Conservation (phyloP, 2,329 filamentous ascomycete genomes). For the Fusarium sp. region DNA sequence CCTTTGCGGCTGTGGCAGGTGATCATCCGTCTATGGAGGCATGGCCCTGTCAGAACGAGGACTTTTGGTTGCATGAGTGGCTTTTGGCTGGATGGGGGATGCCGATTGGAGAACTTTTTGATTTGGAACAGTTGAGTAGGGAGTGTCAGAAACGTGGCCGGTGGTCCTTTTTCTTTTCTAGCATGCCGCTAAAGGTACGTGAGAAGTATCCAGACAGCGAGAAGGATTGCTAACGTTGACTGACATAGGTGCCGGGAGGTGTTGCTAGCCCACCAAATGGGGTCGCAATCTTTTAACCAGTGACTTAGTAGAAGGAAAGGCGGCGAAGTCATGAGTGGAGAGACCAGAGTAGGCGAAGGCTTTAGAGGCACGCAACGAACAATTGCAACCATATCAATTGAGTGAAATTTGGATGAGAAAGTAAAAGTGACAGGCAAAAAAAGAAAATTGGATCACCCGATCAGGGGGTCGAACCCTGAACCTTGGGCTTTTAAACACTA, state of each 20-base stretch:
- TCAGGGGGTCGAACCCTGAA: no score
- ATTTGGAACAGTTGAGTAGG: slow-evolving; percentile 54
- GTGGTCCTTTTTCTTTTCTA: slow-evolving; percentile 56
- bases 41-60: slow-evolving; percentile 53
- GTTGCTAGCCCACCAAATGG: slow-evolving; percentile 30
- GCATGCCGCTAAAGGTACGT: slow-evolving; percentile 31
- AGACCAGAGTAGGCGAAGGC: no score
- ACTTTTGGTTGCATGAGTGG: slow-evolving; percentile 57
- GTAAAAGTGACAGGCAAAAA: no score
- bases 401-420: no score
- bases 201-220: fast-evolving
- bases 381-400: no score
- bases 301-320: not conserved
- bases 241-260: slow-evolving; percentile 18
- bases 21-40: slow-evolving; percentile 67
- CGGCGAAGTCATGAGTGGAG: not conserved
- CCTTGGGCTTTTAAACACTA: no score
- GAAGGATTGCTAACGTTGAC: not conserved
- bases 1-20: slow-evolving; percentile 67
- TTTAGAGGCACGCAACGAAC: no score
- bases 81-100: slow-evolving; percentile 63
- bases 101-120: slow-evolving; percentile 63
- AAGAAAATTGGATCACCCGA: no score
- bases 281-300: slow-evolving; percentile 8
- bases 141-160: slow-evolving; percentile 49